Evolutionary conservation across 2,329 filamentous ascomycete genomes (phyloP), one percentile per base, ranked within the genome.

Genomic region (Coniochaeta ligniaria): DNA sequence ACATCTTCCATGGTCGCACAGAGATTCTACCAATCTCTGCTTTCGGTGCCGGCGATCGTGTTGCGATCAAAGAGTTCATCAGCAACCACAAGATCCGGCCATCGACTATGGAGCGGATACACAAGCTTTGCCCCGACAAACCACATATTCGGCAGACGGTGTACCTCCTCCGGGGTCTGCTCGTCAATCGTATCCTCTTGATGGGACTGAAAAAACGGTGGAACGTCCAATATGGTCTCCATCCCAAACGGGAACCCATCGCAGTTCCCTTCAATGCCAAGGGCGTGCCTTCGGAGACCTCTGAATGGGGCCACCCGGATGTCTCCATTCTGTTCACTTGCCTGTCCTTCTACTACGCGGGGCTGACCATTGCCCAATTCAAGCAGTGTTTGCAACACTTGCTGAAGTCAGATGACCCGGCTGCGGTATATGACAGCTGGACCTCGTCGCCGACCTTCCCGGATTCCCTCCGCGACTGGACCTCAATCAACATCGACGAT

Each of bases 191-290:
- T 0, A 83, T 92, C 2, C 70, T 92, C 0, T 67, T 83, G 1
- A 79, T 86, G 28, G 81, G 78, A 2, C 67, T 89, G 0, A 81
- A 82, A 58, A 90, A 89, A 67, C 74, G 84, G 4, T 90, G 83
- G 82, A 86, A 87, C 31, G 87, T 92, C 0, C 77, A 83, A 50
- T 92, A 87, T 55, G 84, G 85, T 0, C 71, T 87, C 0, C 79
- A 86, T 63, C 78, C 81, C 0, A 54, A 63, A 0, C 77, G 88
- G 16, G 75, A 80, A 45, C 84, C 84, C 0, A 80, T 89, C 6
- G 87, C 88, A 0, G 88, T 91, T 0, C 88, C 88, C 0, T 91
- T 81, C 57, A 77, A 83, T 12, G 85, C 85, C 0, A 90, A 91
- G 60, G 88, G 87, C 2, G 75, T 80, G 0, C 87, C 88, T 0